These are phyloP conservation scores for Citrus australasica DNA, from an alignment of 345 rosid genomes.

Conservation along the genomic window DNA sequence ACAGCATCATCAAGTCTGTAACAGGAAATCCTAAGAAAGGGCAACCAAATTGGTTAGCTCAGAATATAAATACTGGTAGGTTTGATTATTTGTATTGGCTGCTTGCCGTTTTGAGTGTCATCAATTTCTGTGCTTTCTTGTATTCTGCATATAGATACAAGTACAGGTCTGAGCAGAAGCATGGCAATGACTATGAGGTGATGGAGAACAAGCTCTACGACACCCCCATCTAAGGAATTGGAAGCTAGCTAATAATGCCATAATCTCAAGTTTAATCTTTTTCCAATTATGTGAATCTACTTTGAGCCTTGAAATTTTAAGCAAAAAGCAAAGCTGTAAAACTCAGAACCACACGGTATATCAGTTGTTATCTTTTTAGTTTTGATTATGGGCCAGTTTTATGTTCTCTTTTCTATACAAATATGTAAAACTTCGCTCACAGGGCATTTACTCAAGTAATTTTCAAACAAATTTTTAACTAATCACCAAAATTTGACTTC, in stretches of 20 bases:
- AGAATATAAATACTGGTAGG: conserved; percentile 75
- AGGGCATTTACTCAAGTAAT: not conserved
- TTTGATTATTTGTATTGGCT: conserved; percentile 84
- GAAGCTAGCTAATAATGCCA: not conserved
- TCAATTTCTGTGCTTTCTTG: conserved; percentile 66
- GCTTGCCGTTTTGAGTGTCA: conserved; percentile 53
- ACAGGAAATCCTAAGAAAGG: conserved; percentile 40
- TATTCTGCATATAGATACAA: conserved; percentile 61
- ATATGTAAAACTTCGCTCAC: not conserved
- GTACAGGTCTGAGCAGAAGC: conserved; percentile 47
- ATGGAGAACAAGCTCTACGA: conserved; percentile 25
- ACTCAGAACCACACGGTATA: not conserved
- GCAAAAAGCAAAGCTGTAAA: conserved; percentile 1
- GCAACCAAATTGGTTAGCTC: conserved; percentile 67
- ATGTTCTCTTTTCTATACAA: not conserved
- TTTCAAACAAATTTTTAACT: too few relatives aligned
- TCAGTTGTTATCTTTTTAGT: not conserved
- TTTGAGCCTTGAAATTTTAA: not conserved
- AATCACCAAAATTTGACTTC: too few relatives aligned
- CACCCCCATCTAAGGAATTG: conserved; percentile 7
- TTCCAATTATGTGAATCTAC: not conserved
- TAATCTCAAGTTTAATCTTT: not conserved
- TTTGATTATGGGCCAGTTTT: not conserved
- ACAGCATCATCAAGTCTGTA: conserved; percentile 66
- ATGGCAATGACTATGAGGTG: conserved; percentile 20